Conservation (phyloP, 2,329 filamentous ascomycete species). For the Nectriaceae sp. region DNA sequence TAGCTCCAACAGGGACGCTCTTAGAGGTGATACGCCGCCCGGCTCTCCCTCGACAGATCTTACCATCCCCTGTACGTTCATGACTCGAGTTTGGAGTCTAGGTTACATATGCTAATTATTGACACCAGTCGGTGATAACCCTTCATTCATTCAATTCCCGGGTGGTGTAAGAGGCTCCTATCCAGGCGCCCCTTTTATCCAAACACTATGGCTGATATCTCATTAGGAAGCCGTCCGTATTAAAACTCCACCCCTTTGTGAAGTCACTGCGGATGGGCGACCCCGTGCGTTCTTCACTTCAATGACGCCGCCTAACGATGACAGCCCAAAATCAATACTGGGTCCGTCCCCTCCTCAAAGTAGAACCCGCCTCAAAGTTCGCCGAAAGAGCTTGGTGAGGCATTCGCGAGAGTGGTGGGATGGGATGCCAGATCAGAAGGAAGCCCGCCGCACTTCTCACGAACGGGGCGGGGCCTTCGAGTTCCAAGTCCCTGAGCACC, state of each 20-base stretch:
- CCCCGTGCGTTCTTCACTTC: conserved; percentile 47
- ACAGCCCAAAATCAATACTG: not conserved
- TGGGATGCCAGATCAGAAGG: conserved; percentile 21
- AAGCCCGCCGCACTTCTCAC: conserved; percentile 19
- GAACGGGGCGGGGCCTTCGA: conserved; percentile 36
- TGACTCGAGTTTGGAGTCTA: not conserved
- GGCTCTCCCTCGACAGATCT: conserved; percentile 28
- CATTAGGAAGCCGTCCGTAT: conserved; percentile 54
- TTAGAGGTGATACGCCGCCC: conserved; percentile 39
- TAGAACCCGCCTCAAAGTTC: conserved; percentile 18
- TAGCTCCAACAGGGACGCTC: conserved; percentile 43
- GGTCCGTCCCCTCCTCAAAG: conserved; percentile 6
- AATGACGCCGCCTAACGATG: conserved; percentile 32
- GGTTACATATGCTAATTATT: not conserved
- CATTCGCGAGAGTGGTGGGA: conserved; percentile 41
- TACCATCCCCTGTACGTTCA: conserved; percentile 10
- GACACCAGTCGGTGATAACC: not conserved
- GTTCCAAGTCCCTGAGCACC: conserved; percentile 53
- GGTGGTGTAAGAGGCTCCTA: conserved; percentile 32
- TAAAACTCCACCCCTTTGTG: conserved; percentile 47
- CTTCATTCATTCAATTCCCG: conserved; percentile 30
- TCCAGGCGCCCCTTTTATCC: not conserved
- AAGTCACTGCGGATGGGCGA: conserved; percentile 38
- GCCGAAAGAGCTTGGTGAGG: conserved; percentile 23
- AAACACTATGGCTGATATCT: too few relatives aligned